Conservation (phyloP, 495 filamentous ascomycete species). For the Talaromyces nanjingensis region DNA sequence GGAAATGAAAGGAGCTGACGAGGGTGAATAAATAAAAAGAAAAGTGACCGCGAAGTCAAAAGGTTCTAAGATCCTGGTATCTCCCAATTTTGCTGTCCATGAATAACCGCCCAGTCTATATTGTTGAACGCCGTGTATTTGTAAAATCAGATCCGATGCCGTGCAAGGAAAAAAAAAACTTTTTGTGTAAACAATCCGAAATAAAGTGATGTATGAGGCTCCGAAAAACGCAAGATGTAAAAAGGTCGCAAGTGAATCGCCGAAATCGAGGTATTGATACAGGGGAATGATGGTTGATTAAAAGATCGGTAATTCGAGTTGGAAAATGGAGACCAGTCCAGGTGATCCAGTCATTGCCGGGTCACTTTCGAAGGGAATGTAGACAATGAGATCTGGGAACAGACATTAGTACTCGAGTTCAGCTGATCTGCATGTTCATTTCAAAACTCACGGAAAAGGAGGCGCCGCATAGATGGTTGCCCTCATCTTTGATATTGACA, state of each 20-base stretch:
- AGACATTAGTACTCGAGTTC: neutral
- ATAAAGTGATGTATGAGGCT: neutral
- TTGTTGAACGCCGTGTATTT: neutral
- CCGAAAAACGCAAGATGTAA: constrained; percentile 5
- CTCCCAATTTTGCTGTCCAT: constrained; percentile 22
- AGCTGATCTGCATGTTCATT: neutral
- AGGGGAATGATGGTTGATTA: neutral
- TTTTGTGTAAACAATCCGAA: constrained; percentile 1
- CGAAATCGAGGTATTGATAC: constrained; percentile 1
- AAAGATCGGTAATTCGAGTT: neutral
- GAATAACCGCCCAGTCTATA: constrained; percentile 6
- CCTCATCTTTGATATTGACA: neutral
- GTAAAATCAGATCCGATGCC: constrained; percentile 4
- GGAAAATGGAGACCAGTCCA: neutral
- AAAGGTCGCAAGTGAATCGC: neutral
- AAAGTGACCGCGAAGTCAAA: constrained; percentile 38
- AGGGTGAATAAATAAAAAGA: constrained; percentile 17
- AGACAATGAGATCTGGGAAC: neutral
- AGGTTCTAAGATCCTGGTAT: constrained; percentile 40
- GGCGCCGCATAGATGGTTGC: neutral
- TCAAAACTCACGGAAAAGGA: neutral
- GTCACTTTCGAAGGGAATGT: neutral
- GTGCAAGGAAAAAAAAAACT: neutral
- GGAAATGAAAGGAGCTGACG: constrained; percentile 2
- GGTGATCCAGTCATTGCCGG: too few relatives aligned